A percentile compares a stretch with the other conserved stretches of the same genome.
Evolutionary conservation across 768 basidiomycete species (phyloP).

Genomic region (Jaapia argillacea): DNA sequence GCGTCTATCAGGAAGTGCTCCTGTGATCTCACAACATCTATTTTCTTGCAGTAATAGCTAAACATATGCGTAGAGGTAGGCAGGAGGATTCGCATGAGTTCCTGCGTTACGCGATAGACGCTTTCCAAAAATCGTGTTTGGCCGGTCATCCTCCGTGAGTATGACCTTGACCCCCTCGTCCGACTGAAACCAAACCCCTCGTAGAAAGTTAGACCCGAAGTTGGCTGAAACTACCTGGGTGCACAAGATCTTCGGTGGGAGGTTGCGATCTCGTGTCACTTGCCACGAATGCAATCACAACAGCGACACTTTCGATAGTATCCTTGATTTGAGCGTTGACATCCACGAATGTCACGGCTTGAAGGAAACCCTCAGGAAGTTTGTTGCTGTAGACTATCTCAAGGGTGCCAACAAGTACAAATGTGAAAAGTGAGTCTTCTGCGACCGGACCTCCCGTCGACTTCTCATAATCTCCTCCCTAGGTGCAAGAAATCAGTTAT

Average conservation of each 20-base stretch:
- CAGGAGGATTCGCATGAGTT: constrained; percentile 99
- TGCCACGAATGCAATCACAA: constrained; percentile 76
- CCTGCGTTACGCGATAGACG: constrained; percentile 88
- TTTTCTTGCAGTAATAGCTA: constrained; percentile 65
- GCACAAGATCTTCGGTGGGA: constrained; percentile 89
- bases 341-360: constrained; percentile 55
- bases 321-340: constrained; percentile 90
- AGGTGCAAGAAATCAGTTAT: constrained; percentile 90
- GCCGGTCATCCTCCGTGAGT: constrained; percentile 63
- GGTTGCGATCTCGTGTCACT: constrained; percentile 81
- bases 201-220: constrained; percentile 60
- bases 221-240: constrained; percentile 88
- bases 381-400: constrained; percentile 72
- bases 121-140: constrained; percentile 77
- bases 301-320: constrained; percentile 94
- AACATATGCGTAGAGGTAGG: constrained; percentile 80
- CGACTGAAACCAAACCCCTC: not conserved
- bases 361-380: constrained; percentile 68
- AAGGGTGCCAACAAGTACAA: constrained; percentile 95
- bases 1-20: not conserved
- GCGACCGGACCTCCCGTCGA: not conserved
- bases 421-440: constrained; percentile 84
- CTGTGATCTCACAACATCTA: constrained; percentile 6
- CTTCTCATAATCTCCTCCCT: constrained; percentile 1
- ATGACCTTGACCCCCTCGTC: not conserved